These are phyloP conservation scores for Aspergillus quadricinctus DNA, from an alignment of 2,329 filamentous ascomycete species.

Conservation along the genomic window DNA sequence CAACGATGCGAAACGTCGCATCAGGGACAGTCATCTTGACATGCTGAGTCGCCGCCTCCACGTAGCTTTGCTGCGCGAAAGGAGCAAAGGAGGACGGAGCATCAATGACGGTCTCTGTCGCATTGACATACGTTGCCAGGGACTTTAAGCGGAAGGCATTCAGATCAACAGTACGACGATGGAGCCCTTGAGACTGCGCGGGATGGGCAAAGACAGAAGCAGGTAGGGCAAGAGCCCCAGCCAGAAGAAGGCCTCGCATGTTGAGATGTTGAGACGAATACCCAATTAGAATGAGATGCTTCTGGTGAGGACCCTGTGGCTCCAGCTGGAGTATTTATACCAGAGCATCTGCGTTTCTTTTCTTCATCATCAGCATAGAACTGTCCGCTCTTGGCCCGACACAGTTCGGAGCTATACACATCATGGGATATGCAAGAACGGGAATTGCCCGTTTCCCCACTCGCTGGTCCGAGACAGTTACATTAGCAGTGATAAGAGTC, in stretches of 20 bases:
- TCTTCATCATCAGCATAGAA: neutral
- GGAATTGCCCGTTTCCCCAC: neutral
- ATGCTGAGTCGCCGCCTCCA: conserved; percentile 4
- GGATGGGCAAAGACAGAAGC: conserved; percentile 4
- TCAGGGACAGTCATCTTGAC: conserved; percentile 4
- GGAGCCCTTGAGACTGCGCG: neutral
- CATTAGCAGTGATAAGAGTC: neutral
- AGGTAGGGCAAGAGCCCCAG: conserved; percentile 5
- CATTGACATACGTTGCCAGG: conserved; percentile 2
- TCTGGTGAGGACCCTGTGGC: neutral
- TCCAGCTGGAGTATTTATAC: neutral
- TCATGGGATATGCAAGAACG: neutral
- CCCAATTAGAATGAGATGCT: neutral
- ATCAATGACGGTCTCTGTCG: neutral
- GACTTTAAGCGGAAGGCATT: conserved; percentile 5
- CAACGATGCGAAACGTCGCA: conserved; percentile 7
- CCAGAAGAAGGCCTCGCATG: conserved; percentile 6
- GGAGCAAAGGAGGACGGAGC: neutral
- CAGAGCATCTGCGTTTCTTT: neutral
- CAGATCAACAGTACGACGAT: conserved; percentile 6
- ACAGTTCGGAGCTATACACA: neutral
- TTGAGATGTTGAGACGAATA: neutral
- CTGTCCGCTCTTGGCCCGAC: neutral
- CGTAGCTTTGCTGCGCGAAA: conserved; percentile 4
- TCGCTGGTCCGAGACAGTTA: neutral